Evolutionary conservation across 2,329 filamentous ascomycete genomes (phyloP).

Genomic region (Stemphylium beticola): DNA sequence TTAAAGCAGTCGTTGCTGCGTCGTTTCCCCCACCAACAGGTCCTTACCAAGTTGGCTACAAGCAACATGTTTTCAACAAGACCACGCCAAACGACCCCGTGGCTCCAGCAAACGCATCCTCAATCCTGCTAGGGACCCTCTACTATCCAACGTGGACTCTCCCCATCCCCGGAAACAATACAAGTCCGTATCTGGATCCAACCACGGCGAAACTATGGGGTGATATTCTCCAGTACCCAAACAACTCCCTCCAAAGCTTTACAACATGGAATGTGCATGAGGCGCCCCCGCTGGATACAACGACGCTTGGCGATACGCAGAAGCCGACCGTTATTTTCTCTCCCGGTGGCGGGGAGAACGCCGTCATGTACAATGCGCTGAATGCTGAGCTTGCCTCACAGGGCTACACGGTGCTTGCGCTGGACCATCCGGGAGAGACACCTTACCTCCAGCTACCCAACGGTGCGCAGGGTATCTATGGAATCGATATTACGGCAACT

Average conservation of each 20-base stretch:
- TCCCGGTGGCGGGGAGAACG: constrained; percentile 15
- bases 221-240: constrained; percentile 2
- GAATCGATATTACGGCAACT: background rate
- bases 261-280: constrained; percentile 13
- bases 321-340: constrained; percentile 21
- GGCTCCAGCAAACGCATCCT: constrained; percentile 10
- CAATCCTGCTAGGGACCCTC: constrained; percentile 27
- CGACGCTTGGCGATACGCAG: background rate
- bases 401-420: constrained; percentile 17
- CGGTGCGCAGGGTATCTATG: constrained; percentile 10
- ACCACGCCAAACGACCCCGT: constrained; percentile 30
- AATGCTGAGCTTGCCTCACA: constrained; percentile 16
- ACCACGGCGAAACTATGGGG: constrained; percentile 24
- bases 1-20: background rate
- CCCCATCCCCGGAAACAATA: constrained; percentile 10
- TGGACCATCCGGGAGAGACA: constrained; percentile 24
- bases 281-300: constrained; percentile 7
- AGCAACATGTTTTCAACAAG: constrained; percentile 33
- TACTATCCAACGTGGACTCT: constrained; percentile 30
- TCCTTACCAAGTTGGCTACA: constrained; percentile 30
- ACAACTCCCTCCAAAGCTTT: constrained; percentile 5
- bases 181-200: constrained; percentile 29
- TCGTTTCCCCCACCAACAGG: constrained; percentile 15
- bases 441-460: constrained; percentile 15
- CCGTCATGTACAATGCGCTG: constrained; percentile 10